Evolutionary conservation across 78 protist species (phyloP), one percentile per base, ranked within the genome.

Genomic region (Dictyostelium purpureum): DNA sequence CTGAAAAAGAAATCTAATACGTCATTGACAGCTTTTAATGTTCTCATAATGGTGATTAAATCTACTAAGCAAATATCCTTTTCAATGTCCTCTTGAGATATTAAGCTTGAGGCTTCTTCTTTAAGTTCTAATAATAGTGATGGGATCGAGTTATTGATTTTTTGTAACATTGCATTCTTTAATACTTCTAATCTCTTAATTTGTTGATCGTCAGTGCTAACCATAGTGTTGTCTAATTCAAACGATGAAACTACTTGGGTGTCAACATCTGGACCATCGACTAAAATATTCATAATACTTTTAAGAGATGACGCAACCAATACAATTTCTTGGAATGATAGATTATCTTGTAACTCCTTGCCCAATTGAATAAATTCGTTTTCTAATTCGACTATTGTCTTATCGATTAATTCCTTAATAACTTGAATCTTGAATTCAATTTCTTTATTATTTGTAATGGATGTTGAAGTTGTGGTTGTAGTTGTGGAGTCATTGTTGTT

Each of bases 21-120:
- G 57, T 77, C 85, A 26, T 26, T 40, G 12, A 77, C 85, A 40
- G 71, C 65, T 57, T 38, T 77, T 18, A 77, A 21, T 9, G 85
- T 77, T 57, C 85, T 52, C 69, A 77, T 77, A 26, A 77, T 77
- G 11, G 74, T 52, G 26, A 77, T 77, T 57, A 77, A 77, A 77
- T 57, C 85, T 16, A 52, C 71, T 16, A 77, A 35, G 57, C 85
- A 77, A 35, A 77, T 57, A 19, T 77, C 85, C 14, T 26, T 37
- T 19, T 63, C 73, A 57, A 77, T 40, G 9, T 77, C 74, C 2
- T 35, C 26, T 21, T 33, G 37, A 26, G n/a, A 19, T 21, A 14
- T 57, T 59, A 52, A 21, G 12, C 11, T n/a, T 37, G 18, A 40
- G 24, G 57, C 33, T 42, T 77, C 85, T 28, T 77, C 74, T 24